Evolutionary conservation across 202 grass and related monocot genomes (phyloP).

Genomic region (Elaeis oleifera): DNA sequence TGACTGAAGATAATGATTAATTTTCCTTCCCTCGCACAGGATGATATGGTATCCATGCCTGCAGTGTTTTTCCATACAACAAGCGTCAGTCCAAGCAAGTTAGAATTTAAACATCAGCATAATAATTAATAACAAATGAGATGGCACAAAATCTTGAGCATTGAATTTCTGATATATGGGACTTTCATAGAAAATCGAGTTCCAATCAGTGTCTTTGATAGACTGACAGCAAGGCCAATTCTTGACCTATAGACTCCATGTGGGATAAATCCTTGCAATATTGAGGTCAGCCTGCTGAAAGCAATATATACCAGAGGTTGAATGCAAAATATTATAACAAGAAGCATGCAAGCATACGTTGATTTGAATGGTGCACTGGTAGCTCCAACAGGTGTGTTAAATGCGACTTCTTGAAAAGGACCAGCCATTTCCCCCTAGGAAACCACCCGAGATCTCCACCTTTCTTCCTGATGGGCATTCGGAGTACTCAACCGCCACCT

Average conservation of each 20-base stretch:
- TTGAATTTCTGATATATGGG: too few relatives aligned
- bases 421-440: slow-evolving; percentile 91
- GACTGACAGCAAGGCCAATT: too few relatives aligned
- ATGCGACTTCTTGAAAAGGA: slow-evolving; percentile 93
- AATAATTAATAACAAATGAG: too few relatives aligned
- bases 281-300: not conserved
- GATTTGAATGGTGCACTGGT: slow-evolving; percentile 91
- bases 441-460: slow-evolving; percentile 98
- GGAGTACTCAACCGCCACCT: slow-evolving; percentile 80
- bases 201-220: too few relatives aligned
- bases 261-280: too few relatives aligned
- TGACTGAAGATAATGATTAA: slow-evolving; percentile 17
- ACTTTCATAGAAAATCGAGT: too few relatives aligned
- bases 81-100: not conserved
- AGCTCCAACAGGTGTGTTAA: slow-evolving; percentile 65
- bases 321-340: not conserved
- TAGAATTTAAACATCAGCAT: too few relatives aligned
- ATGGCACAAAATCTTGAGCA: too few relatives aligned
- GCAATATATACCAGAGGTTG: not conserved
- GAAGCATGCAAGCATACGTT: slow-evolving; percentile 35
- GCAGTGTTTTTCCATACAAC: not conserved
- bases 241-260: too few relatives aligned
- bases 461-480: slow-evolving; percentile 93
- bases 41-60: slow-evolving; percentile 90
- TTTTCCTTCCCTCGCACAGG: slow-evolving; percentile 84